Percentiles rank a stretch among this genome's conserved stretches.
Conservation (phyloP, 306 rosid genomes). For the Hippophae rhamnoides region DNA sequence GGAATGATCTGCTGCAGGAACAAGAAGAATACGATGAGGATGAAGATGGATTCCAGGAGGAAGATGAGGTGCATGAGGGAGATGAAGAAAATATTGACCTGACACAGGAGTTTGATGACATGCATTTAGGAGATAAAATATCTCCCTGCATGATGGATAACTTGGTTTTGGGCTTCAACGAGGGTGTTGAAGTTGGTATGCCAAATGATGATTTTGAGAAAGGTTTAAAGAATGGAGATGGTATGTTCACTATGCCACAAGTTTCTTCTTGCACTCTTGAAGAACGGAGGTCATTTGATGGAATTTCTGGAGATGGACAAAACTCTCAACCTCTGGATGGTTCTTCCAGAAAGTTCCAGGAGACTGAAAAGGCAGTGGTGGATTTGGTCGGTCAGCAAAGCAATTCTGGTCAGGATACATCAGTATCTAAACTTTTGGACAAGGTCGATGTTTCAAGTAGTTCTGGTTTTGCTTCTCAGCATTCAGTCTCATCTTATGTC, state of each 20-base stretch:
- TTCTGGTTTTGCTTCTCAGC: slow-evolving; percentile 42
- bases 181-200: slow-evolving; percentile 94
- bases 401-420: slow-evolving; percentile 25
- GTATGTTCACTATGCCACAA: slow-evolving; percentile 28
- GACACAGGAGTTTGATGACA: slow-evolving; percentile 41
- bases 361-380: slow-evolving; percentile 44
- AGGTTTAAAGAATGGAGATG: slow-evolving; percentile 39
- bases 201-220: slow-evolving; percentile 77
- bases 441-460: slow-evolving; percentile 38
- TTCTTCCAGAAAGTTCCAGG: slow-evolving; percentile 46
- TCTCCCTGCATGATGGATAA: slow-evolving; percentile 70
- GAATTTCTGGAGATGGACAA: slow-evolving; percentile 28
- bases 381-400: slow-evolving; percentile 41
- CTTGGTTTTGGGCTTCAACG: slow-evolving; percentile 80
- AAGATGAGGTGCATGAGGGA: slow-evolving; percentile 84
- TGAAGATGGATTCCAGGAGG: slow-evolving; percentile 80
- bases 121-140: slow-evolving; percentile 64
- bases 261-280: slow-evolving; percentile 31
- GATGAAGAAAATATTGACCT: slow-evolving; percentile 57
- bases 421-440: slow-evolving; percentile 33
- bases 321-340: slow-evolving; percentile 37
- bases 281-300: slow-evolving; percentile 42
- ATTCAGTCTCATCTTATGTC: slow-evolving; percentile 33
- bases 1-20: slow-evolving; percentile 67
- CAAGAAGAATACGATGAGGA: slow-evolving; percentile 98